Base-by-base conservation (phyloP, 305 asterid genomes). In the Lippia alba region DNA sequence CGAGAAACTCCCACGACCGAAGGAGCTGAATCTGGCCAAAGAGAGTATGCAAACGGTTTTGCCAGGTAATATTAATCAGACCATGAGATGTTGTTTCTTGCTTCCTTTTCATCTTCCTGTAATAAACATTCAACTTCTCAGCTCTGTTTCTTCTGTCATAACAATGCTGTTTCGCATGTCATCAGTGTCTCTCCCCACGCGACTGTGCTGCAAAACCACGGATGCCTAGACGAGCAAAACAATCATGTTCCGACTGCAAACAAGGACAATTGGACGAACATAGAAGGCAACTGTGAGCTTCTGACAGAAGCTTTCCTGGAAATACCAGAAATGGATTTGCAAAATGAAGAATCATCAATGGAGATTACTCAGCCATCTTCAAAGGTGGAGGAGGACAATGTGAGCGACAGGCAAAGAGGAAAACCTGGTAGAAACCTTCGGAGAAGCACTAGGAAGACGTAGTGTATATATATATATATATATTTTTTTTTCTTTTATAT, bases 321-420 rank as follows among this genome's bases (percentile, higher is more conserved):
- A 59, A 86, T 90, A 67, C 96, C 96, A 6, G 93, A 80, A 79
- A 62, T 80, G 16, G 76, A 74, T 36, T n/a, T 77, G 81, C 83
- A 71, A 56, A 61, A 61, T 16, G 89, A 82, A 53, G 92, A 86
- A 32, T 15, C 48, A 7, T 62, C 80, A 7, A 51, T 41, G 57
- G 86, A 60, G 63, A 56, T 15, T 60, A 69, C 70, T 45, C 79
- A 58, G 61, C 77, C 81, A 55, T 62, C 80, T 15, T 62, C 50
- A 2, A 62, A 75, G 54, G 75, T 16, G 67, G 78, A 76, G 64
- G 61, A 4, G 8, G 77, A 61, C 4, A 34, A 39, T 5, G 16
- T 6, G 41, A 36, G 41, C 9, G 41, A 36, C 5, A 36, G 9
- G 41, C 41, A 36, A 36, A 5, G 9, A 36, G 41, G 41, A 36